Evolutionary conservation across 1,139 yeast species (phyloP).

Genomic region (Scheffersomyces titani): DNA sequence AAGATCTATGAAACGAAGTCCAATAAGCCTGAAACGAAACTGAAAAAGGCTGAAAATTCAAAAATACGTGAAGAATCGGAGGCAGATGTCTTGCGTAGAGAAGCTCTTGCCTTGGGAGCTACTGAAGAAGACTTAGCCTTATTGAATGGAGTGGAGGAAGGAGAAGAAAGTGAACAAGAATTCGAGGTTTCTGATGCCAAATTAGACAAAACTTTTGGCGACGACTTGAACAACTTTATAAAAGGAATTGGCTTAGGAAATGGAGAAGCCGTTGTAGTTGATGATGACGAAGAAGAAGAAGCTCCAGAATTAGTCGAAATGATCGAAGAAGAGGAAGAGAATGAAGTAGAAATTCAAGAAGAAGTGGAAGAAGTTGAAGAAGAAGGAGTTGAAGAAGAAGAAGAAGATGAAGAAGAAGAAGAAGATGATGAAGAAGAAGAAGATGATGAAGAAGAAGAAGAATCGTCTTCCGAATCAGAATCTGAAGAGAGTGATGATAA

Average conservation of each 20-base stretch:
- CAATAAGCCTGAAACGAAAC: slow-evolving; percentile 5
- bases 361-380: slow-evolving; percentile 29
- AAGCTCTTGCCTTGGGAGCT: slow-evolving; percentile 71
- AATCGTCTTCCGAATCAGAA: slow-evolving; percentile 19
- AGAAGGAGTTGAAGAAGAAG: slow-evolving; percentile 25
- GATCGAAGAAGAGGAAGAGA: slow-evolving; percentile 24
- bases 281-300: slow-evolving; percentile 24
- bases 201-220: slow-evolving; percentile 49
- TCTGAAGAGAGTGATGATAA: slow-evolving; percentile 14
- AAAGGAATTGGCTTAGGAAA: slow-evolving; percentile 64
- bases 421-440: slow-evolving; percentile 23
- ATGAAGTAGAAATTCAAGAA: slow-evolving; percentile 19
- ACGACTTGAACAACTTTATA: slow-evolving; percentile 68
- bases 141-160: slow-evolving; percentile 50
- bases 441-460: slow-evolving; percentile 17
- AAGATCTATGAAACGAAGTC: slow-evolving; percentile 12
- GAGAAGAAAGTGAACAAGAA: slow-evolving; percentile 67
- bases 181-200: slow-evolving; percentile 40
- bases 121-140: slow-evolving; percentile 63
- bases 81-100: slow-evolving; percentile 56
- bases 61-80: slow-evolving; percentile 15
- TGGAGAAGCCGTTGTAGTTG: slow-evolving; percentile 34
- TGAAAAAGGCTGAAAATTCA: slow-evolving; percentile 6
- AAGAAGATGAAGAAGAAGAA: slow-evolving; percentile 24
- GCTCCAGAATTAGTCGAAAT: slow-evolving; percentile 23